Conservation (phyloP, 2,329 filamentous ascomycete genomes). For the Alternaria tenuissima region DNA sequence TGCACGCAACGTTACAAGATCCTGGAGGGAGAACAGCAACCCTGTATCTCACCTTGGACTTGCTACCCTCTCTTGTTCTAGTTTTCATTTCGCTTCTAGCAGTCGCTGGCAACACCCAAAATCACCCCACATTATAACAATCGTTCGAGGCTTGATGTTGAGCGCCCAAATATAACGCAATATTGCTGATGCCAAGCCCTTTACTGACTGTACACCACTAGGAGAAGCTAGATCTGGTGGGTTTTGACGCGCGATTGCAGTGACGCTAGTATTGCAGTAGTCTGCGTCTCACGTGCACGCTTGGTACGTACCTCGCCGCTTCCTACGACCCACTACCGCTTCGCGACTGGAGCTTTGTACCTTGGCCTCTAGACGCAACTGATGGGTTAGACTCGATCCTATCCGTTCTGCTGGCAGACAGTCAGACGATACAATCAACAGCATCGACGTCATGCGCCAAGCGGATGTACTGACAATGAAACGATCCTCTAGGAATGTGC, state of each 20-base stretch:
- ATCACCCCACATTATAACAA: conserved; percentile 6
- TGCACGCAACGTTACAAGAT: neutral
- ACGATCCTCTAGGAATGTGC: neutral
- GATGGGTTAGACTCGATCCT: conserved; percentile 3
- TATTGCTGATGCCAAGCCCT: conserved; percentile 20
- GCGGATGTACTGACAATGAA: neutral
- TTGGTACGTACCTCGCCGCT: conserved; percentile 26
- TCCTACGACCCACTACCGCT: conserved; percentile 17
- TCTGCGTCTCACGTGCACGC: conserved; percentile 19
- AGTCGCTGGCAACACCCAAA: neutral
- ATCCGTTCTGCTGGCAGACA: conserved; percentile 6
- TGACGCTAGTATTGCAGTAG: conserved; percentile 16
- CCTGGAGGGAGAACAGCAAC: neutral
- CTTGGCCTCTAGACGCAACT: conserved; percentile 13
- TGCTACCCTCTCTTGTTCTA: neutral
- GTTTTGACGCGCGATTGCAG: conserved; percentile 13
- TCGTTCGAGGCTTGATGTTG: conserved; percentile 7
- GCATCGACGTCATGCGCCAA: conserved; percentile 1
- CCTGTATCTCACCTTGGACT: neutral
- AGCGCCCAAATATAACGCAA: conserved; percentile 18
- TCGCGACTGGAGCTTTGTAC: conserved; percentile 13
- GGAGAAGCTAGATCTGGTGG: conserved; percentile 16
- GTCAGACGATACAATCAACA: neutral
- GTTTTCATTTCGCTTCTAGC: neutral
- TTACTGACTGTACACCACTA: conserved; percentile 10